Evolutionary conservation across 208 protist species (phyloP).

Genomic region (Trypanosoma melophagium): DNA sequence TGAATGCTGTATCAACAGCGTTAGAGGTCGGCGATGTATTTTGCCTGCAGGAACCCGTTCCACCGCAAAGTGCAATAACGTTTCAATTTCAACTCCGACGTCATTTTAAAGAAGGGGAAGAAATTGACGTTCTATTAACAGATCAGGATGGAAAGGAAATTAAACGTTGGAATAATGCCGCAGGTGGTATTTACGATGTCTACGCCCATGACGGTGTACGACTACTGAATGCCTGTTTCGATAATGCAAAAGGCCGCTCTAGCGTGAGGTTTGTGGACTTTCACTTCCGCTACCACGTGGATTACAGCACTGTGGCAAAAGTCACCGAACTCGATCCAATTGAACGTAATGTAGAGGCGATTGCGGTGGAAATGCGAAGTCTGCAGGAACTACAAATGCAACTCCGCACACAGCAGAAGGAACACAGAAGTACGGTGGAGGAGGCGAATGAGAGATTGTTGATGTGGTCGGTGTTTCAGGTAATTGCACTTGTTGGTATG

Average conservation of each 20-base stretch:
- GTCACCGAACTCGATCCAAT: conserved; percentile 61
- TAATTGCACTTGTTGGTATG: conserved; percentile 56
- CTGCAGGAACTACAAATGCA: conserved; percentile 56
- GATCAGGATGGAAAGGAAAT: conserved; percentile 29
- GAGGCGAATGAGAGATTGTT: conserved; percentile 56
- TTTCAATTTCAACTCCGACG: conserved; percentile 44
- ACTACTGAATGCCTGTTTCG: conserved; percentile 40
- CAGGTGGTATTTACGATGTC: conserved; percentile 39
- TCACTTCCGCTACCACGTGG: conserved; percentile 38
- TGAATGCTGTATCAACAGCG: conserved; percentile 19
- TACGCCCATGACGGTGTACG: conserved; percentile 15
- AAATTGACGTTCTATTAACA: conserved; percentile 30
- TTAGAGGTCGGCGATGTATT: conserved; percentile 28
- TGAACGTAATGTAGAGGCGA: conserved; percentile 46
- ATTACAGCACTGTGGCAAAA: conserved; percentile 30
- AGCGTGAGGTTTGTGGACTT: conserved; percentile 45
- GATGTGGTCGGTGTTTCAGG: conserved; percentile 73
- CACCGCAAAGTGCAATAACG: conserved; percentile 20
- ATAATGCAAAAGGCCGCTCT: conserved; percentile 51
- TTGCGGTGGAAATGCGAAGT: conserved; percentile 32
- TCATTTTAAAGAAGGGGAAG: conserved; percentile 17
- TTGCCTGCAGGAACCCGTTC: conserved; percentile 38
- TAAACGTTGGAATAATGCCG: conserved; percentile 26
- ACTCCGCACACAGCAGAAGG: conserved; percentile 52
- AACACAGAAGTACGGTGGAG: conserved; percentile 73